Evolutionary conservation across 2,329 filamentous ascomycete genomes (phyloP), one percentile per base, ranked within the genome.

Genomic region (Aspergillus sp.): DNA sequence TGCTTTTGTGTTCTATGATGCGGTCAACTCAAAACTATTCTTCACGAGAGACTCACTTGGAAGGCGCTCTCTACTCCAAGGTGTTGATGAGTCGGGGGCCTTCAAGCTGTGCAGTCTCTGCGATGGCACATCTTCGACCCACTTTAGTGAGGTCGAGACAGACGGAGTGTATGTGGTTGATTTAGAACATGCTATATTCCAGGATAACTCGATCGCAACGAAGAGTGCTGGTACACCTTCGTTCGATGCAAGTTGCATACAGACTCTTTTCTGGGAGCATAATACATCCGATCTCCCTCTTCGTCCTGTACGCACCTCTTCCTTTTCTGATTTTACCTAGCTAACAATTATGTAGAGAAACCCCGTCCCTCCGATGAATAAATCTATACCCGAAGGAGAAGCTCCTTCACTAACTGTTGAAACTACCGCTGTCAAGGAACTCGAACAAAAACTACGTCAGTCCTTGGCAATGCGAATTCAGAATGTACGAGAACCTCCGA

Each of bases 41-140:
- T 97, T 90, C 74, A 92, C 90, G 6, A 86, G 95, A 65, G 95
- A 99, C 74, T 90, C 90, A 60, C 83, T 99, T 3, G 95, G 95
- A 8, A 85, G 95, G 59, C 86, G 95, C 52, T 98, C 95, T 13
- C 80, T 99, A 38, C 81, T 97, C 47, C 78, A 68, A 44, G 80
- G 78, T 19, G 67, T 83, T 17, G 83, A 84, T 57, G 69, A 75
- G n/a, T 74, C 78, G n/a, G 78, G 72, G 10, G 72, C 74, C 41
- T 72, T 95, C 41, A 81, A 83, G 8, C 77, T 96, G 27, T 90
- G 88, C 62, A 96, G 92, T 73, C 78, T 94, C 58, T 84, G 88
- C 8, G 87, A 88, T 67, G 78, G 76, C 68, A 66, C 77, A 67
- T 32, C 77, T 65, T 58, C 73, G 68, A 66, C 72, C 8, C 79